Conservation (phyloP, 345 rosid species). For the Citropsis articulata region DNA sequence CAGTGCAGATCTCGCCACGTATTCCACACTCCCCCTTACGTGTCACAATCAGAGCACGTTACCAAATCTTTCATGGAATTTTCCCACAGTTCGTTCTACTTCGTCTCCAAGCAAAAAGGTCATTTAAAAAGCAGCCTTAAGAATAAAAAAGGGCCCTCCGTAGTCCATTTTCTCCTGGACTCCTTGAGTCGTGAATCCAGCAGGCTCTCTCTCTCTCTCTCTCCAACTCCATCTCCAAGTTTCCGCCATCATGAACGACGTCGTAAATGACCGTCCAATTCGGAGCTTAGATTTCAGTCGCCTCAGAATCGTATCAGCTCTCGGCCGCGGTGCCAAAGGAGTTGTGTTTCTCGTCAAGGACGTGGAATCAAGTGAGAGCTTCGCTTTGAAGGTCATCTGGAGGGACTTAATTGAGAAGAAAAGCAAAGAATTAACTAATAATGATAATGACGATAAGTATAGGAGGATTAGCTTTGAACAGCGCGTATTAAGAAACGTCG, state of each 20-base stretch:
- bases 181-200: neutral
- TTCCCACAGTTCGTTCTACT: neutral
- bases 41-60: constrained; percentile 1
- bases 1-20: constrained; percentile 28
- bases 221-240: neutral
- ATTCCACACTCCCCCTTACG: constrained; percentile 1
- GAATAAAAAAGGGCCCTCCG: neutral
- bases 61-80: neutral
- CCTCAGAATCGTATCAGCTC: constrained; percentile 48
- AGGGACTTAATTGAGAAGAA: constrained; percentile 64
- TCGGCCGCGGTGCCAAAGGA: constrained; percentile 93
- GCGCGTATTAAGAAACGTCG: constrained; percentile 46
- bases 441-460: constrained; percentile 34
- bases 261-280: constrained; percentile 1
- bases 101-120: neutral
- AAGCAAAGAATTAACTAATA: neutral
- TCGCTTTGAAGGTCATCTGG: constrained; percentile 75
- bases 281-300: constrained; percentile 37
- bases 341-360: constrained; percentile 68
- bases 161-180: neutral
- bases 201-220: neutral
- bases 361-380: constrained; percentile 23
- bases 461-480: constrained; percentile 67
- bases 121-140: no score
- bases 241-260: constrained; percentile 9